Percentiles rank a stretch among this genome's conserved stretches.
phyloP scores from a whole-genome alignment of 2,329 filamentous ascomycete genomes.

The Exophiala bonariae region DNA sequence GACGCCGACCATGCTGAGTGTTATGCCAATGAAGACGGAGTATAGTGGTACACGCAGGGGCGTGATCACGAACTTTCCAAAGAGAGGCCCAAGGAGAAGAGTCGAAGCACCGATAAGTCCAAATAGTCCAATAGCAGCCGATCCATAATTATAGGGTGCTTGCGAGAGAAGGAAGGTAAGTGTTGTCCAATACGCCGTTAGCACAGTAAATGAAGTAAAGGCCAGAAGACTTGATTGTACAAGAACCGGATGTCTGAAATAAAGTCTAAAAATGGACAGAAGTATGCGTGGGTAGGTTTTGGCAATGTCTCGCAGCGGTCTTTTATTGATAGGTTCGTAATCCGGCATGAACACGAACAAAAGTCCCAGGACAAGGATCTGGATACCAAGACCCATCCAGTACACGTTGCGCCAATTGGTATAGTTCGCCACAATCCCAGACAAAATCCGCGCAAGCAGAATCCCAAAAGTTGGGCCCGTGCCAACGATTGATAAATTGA shows the following conservation, averaged over 20 bases:
- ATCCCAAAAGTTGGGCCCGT: slow-evolving; percentile 74
- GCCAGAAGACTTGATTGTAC: slow-evolving; percentile 68
- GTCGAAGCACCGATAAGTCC: slow-evolving; percentile 71
- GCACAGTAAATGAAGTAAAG: slow-evolving; percentile 61
- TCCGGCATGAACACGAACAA: slow-evolving; percentile 75
- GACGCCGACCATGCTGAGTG: slow-evolving; percentile 60
- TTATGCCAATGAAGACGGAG: slow-evolving; percentile 62
- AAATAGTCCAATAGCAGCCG: slow-evolving; percentile 72
- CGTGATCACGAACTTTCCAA: slow-evolving; percentile 52
- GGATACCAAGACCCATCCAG: slow-evolving; percentile 71
- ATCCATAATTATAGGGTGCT: slow-evolving; percentile 65
- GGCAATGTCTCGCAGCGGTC: slow-evolving; percentile 31
- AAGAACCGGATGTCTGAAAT: slow-evolving; percentile 65
- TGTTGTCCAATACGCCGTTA: slow-evolving; percentile 71
- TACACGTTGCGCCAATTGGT: slow-evolving; percentile 75
- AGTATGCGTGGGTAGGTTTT: slow-evolving; percentile 65
- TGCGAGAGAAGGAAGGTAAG: slow-evolving; percentile 74
- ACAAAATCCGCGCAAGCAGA: slow-evolving; percentile 70
- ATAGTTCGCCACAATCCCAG: slow-evolving; percentile 71
- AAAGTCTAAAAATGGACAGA: slow-evolving; percentile 62
- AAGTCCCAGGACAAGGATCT: slow-evolving; percentile 63
- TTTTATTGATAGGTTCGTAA: slow-evolving; percentile 74
- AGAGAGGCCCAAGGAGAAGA: slow-evolving; percentile 67
- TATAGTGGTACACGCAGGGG: slow-evolving; percentile 58
- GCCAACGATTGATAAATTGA: slow-evolving; percentile 71